phyloP scores from a whole-genome alignment of 2,329 filamentous ascomycete species.

The Ophiostoma fasciatum region DNA sequence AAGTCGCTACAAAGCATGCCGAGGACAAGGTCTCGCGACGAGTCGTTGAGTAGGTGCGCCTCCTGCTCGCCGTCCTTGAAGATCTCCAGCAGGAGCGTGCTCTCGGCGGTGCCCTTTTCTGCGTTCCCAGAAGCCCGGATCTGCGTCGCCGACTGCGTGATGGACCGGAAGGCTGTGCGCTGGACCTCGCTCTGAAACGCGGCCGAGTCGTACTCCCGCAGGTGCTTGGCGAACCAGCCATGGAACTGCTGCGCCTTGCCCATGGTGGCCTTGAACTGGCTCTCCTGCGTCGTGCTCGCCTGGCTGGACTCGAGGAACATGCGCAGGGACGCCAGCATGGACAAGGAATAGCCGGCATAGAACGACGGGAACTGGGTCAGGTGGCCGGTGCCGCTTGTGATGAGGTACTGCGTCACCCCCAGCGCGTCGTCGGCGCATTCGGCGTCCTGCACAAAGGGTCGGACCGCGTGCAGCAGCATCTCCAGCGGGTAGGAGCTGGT shows the following conservation, averaged over 20 bases:
- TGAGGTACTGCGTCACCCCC: constrained; percentile 72
- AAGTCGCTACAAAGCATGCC: constrained; percentile 65
- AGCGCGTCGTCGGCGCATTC: constrained; percentile 86
- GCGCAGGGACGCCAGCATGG: constrained; percentile 63
- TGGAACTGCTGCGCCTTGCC: constrained; percentile 63
- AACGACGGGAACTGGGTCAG: constrained; percentile 57
- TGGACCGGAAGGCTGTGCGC: constrained; percentile 44
- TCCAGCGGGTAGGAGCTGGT: constrained; percentile 70
- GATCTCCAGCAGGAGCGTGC: constrained; percentile 63
- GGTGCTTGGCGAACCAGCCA: constrained; percentile 58
- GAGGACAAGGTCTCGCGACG: constrained; percentile 56
- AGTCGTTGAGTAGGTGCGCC: constrained; percentile 50
- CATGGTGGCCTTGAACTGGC: constrained; percentile 63
- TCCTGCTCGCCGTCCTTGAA: constrained; percentile 54
- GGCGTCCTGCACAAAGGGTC: constrained; percentile 63
- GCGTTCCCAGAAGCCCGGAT: constrained; percentile 57
- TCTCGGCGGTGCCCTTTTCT: constrained; percentile 57
- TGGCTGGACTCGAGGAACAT: constrained; percentile 61
- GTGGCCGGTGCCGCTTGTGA: constrained; percentile 51
- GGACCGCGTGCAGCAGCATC: constrained; percentile 72
- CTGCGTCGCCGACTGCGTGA: constrained; percentile 53
- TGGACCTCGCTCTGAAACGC: constrained; percentile 33
- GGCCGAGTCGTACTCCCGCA: constrained; percentile 45
- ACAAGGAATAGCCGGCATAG: constrained; percentile 64
- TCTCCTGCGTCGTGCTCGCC: constrained; percentile 71